Base-by-base conservation (phyloP, 495 filamentous ascomycete genomes). In the Talaromyces ruber region DNA sequence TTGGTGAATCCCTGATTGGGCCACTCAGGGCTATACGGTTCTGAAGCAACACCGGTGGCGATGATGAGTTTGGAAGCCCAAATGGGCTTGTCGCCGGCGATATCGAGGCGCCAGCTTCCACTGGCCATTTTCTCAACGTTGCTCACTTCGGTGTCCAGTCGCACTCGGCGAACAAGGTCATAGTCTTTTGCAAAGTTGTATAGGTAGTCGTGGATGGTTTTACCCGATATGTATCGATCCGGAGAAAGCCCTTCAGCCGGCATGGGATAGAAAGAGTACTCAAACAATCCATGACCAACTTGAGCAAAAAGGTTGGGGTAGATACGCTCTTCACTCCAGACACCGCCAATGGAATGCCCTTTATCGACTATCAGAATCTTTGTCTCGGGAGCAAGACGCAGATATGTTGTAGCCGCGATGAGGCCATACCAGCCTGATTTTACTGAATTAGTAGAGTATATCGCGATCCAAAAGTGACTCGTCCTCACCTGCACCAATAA, bases 31-130 rank as follows among this genome's bases (percentile, higher is more conserved):
- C 84, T 68, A 58, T 82, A 81, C 0, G 87, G 81, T 26, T 81
- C 73, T 2, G 83, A 87, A 9, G 87, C 88, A 45, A 90, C 72
- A 3, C 89, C 90, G 2, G 87, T 88, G 4, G 87, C 87, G 28
- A 91, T 68, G 58, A 92, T 80, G 37, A 93, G 73, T 67, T 88
- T 92, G 24, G 67, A 66, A 8, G 81, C 32, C 32, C 32, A 18
- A 21, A 28, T 60, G 21, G 29, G 61, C 55, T 21, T 56, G 22
- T 25, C 56, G n/a, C 22, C 56, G n/a, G 12, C 12, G 9, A 39
- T 43, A 37, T 58, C 14, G 21, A 58, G 29, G 16, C 56, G 28
- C 56, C 56, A 58, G 14, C 54, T 32, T 21, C 30, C 30, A 39
- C 32, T 21, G 5, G 18, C 18, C 18, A 28, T 16, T 34, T 56